Evolutionary conservation across 352 stramenopile genomes (phyloP).

Genomic region (Globisporangium nunn): DNA sequence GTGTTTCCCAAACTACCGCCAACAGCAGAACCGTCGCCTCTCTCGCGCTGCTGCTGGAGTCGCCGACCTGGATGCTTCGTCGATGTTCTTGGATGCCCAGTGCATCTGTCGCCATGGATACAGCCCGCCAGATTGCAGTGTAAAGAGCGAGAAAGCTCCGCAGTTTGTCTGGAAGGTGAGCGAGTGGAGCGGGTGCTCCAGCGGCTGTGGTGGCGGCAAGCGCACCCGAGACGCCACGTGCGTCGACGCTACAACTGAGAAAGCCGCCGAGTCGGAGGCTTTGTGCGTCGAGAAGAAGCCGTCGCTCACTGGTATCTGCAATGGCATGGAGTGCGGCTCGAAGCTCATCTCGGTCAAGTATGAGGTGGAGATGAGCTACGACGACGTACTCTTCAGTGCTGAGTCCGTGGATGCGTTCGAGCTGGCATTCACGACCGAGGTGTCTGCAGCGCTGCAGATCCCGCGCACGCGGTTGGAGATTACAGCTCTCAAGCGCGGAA

Average conservation of each 20-base stretch:
- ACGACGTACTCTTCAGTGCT: conserved; percentile 62
- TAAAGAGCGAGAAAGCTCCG: conserved; percentile 26
- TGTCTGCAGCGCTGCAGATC: conserved; percentile 54
- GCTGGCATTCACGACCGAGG: conserved; percentile 55
- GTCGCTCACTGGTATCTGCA: conserved; percentile 57
- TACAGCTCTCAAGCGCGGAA: conserved; percentile 41
- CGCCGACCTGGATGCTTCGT: not conserved
- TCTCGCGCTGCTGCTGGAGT: not conserved
- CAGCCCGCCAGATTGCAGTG: conserved; percentile 57
- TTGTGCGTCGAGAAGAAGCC: conserved; percentile 35
- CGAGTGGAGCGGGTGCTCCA: conserved; percentile 50
- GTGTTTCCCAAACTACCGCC: conserved; percentile 61
- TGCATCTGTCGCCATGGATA: conserved; percentile 65
- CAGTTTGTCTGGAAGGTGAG: conserved; percentile 46
- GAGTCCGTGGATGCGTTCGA: conserved; percentile 49
- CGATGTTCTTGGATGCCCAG: conserved; percentile 20
- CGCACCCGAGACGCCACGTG: conserved; percentile 36
- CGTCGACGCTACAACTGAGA: conserved; percentile 22
- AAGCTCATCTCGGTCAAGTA: conserved; percentile 62
- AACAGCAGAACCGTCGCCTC: not conserved
- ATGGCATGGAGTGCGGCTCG: conserved; percentile 68
- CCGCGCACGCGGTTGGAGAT: conserved; percentile 47
- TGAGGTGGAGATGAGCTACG: conserved; percentile 68
- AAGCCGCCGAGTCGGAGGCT: conserved; percentile 16
- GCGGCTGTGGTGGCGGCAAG: conserved; percentile 55